Percentiles rank a stretch among this genome's conserved stretches.
Conservation (phyloP, 2,329 filamentous ascomycete species). For the Clonostachys chloroleuca region DNA sequence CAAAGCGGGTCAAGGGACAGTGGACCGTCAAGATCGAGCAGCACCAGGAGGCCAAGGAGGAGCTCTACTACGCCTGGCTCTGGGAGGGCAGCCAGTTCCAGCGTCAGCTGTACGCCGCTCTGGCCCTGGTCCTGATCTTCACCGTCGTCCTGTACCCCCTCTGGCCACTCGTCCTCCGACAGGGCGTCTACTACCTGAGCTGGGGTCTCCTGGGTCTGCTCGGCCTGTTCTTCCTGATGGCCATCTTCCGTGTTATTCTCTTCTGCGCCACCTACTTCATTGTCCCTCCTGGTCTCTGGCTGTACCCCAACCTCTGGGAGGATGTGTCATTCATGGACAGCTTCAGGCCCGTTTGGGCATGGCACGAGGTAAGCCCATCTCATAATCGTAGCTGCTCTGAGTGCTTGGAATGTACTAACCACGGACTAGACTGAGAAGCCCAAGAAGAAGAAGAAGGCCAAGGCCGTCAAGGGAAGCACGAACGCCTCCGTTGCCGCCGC, state of each 20-base stretch:
- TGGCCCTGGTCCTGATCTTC: conserved; percentile 80
- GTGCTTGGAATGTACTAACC: not conserved
- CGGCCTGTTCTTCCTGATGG: conserved; percentile 94
- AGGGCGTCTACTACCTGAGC: conserved; percentile 95
- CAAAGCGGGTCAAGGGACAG: conserved; percentile 88
- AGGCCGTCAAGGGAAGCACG: conserved; percentile 22
- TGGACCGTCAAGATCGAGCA: conserved; percentile 96
- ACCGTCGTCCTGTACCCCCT: conserved; percentile 90
- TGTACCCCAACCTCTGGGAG: conserved; percentile 97
- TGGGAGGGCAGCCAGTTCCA: conserved; percentile 94
- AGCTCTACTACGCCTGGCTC: conserved; percentile 94
- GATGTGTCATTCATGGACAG: conserved; percentile 98
- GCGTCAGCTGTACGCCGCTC: conserved; percentile 84
- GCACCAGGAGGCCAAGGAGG: conserved; percentile 83
- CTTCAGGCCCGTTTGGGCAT: conserved; percentile 94
- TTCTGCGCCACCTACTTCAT: conserved; percentile 91
- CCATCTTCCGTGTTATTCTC: conserved; percentile 91
- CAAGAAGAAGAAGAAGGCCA: conserved; percentile 54
- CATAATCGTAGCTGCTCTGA: not conserved
- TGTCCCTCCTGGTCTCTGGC: conserved; percentile 85
- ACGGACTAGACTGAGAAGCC: conserved; percentile 22
- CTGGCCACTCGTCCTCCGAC: conserved; percentile 86
- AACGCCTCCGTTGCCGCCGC: conserved; percentile 43
- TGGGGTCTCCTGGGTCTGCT: conserved; percentile 89
- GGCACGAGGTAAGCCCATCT: conserved; percentile 76